These are phyloP conservation scores for Afroboletus lepidellus DNA, from an alignment of 1,284 basidiomycete species.

Conservation along the genomic window DNA sequence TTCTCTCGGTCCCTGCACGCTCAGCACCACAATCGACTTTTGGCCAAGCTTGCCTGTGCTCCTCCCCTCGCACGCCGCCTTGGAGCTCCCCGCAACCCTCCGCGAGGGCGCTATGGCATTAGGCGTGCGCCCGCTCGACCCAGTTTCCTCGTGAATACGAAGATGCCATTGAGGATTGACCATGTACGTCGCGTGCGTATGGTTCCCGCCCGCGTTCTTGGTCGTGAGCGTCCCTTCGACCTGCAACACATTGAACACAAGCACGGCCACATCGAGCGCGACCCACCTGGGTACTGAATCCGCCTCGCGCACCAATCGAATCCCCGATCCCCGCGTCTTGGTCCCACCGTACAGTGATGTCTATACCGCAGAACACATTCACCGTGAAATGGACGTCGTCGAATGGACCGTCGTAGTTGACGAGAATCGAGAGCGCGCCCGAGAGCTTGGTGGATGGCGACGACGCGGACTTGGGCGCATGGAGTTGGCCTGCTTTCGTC, in stretches of 20 bases:
- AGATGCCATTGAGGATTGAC: conserved; percentile 88
- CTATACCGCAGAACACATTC: conserved; percentile 49
- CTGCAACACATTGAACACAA: conserved; percentile 38
- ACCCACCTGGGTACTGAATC: conserved; percentile 23
- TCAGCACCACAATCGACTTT: conserved; percentile 50
- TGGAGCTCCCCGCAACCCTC: conserved; percentile 3
- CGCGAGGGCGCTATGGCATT: neutral
- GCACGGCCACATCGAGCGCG: neutral
- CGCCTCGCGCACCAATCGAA: neutral
- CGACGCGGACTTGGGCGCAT: neutral
- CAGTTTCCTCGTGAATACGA: conserved; percentile 40
- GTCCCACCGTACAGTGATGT: conserved; percentile 50
- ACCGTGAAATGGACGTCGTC: conserved; percentile 65
- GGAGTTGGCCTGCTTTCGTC: conserved; percentile 9
- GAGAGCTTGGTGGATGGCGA: conserved; percentile 23
- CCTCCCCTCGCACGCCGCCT: neutral
- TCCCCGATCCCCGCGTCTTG: conserved; percentile 17
- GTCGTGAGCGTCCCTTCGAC: conserved; percentile 62
- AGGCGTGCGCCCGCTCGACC: neutral
- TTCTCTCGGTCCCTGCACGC: conserved; percentile 58
- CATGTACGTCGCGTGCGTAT: conserved; percentile 78
- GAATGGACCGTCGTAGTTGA: conserved; percentile 63
- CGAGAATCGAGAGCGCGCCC: conserved; percentile 52
- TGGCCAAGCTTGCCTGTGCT: conserved; percentile 10
- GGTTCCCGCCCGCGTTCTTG: conserved; percentile 83